Conservation (phyloP, 164 flowering plant species). For the Aristolochia fimbriata region DNA sequence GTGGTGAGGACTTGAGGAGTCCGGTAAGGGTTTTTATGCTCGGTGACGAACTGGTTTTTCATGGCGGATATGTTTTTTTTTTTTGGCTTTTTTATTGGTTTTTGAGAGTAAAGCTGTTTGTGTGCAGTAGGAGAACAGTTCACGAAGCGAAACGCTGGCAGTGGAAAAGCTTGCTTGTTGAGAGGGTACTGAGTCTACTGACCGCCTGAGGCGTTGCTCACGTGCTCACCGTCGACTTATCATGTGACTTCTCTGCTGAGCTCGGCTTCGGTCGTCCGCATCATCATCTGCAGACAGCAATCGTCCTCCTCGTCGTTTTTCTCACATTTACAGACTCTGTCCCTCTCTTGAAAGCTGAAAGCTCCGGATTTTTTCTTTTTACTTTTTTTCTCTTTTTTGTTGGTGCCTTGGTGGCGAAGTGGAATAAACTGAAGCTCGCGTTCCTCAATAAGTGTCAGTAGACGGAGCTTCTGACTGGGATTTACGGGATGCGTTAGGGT, state of each 20-base stretch:
- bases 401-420: background rate
- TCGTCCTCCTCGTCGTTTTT: too few relatives aligned
- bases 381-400: background rate
- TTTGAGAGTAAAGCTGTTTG: too few relatives aligned
- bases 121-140: too few relatives aligned
- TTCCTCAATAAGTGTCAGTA: background rate
- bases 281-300: background rate
- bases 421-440: too few relatives aligned
- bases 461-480: background rate
- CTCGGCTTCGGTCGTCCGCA: background rate
- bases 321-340: constrained; percentile 4
- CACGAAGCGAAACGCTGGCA: background rate
- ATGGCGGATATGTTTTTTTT: too few relatives aligned
- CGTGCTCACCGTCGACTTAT: constrained; percentile 25
- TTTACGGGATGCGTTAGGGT: constrained; percentile 5
- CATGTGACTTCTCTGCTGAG: constrained; percentile 24
- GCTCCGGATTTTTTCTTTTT: background rate
- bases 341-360: background rate
- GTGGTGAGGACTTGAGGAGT: too few relatives aligned
- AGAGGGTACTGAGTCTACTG: too few relatives aligned
- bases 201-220: constrained; percentile 8
- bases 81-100: too few relatives aligned
- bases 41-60: too few relatives aligned
- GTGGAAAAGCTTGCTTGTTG: background rate
- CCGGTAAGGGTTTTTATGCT: too few relatives aligned